A percentile compares a stretch with the other conserved stretches of the same genome.
phyloP scores from a whole-genome alignment of 2,329 filamentous ascomycete genomes.

The Claviceps quebecensis region DNA sequence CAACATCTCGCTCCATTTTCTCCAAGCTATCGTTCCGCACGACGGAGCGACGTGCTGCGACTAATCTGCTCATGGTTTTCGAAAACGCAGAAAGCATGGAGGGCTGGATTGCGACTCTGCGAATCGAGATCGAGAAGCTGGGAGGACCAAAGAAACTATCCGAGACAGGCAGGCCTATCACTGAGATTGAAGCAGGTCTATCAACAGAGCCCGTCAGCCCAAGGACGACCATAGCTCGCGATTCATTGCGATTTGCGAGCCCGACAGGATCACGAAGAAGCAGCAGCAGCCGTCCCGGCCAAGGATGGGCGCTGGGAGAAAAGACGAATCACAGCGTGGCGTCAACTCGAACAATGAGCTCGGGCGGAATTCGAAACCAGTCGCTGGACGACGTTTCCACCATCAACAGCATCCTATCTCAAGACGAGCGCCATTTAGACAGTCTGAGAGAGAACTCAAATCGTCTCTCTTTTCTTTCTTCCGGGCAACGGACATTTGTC shows the following conservation, averaged over 20 bases:
- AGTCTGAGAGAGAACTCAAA: conserved; percentile 41
- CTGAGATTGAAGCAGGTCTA: conserved; percentile 21
- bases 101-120: conserved; percentile 54
- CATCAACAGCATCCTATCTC: conserved; percentile 42
- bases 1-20: conserved; percentile 47
- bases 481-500: conserved; percentile 43
- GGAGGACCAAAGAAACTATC: conserved; percentile 52
- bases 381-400: conserved; percentile 41
- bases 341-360: conserved; percentile 8
- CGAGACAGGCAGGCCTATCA: conserved; percentile 41
- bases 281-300: neutral
- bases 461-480: conserved; percentile 46
- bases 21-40: conserved; percentile 47
- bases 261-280: conserved; percentile 5
- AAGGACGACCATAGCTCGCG: conserved; percentile 32
- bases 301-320: neutral
- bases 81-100: conserved; percentile 64
- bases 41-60: conserved; percentile 39
- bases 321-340: conserved; percentile 6
- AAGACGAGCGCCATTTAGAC: conserved; percentile 45
- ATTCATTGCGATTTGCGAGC: conserved; percentile 27
- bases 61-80: conserved; percentile 59
- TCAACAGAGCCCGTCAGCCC: conserved; percentile 29
- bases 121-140: conserved; percentile 54
- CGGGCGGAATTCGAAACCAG: conserved; percentile 22